phyloP scores from a whole-genome alignment of 441 rosid species.

The Mallotus japonicus region DNA sequence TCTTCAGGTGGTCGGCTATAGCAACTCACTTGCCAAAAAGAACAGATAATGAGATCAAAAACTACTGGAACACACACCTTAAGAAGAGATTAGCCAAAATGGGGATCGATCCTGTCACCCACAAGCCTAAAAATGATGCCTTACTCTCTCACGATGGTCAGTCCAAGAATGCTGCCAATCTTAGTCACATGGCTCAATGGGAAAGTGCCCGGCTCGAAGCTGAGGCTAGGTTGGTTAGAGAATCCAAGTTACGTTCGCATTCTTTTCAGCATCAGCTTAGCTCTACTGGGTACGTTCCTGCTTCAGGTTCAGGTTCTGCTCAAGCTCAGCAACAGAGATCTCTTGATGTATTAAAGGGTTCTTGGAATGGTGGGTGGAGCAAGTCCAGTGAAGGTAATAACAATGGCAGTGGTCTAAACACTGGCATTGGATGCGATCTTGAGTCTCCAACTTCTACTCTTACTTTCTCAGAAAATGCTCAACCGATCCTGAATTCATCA shows the following conservation, averaged over 20 bases:
- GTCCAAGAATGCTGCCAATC: slow-evolving; percentile 78
- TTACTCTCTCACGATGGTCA: slow-evolving; percentile 58
- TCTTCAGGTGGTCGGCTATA: slow-evolving; percentile 88
- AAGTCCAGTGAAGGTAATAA: slow-evolving; percentile 15
- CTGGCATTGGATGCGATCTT: slow-evolving; percentile 37
- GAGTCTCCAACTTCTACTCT: slow-evolving; percentile 89
- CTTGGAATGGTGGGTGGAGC: slow-evolving; percentile 28
- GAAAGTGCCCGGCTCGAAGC: slow-evolving; percentile 97
- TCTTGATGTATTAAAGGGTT: slow-evolving; percentile 22
- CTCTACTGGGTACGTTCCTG: slow-evolving; percentile 15
- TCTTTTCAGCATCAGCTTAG: slow-evolving; percentile 37
- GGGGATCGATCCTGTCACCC: slow-evolving; percentile 99
- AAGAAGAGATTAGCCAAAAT: slow-evolving; percentile 84
- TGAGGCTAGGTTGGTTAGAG: slow-evolving; percentile 86
- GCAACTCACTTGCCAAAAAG: slow-evolving; percentile 92
- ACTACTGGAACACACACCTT: slow-evolving; percentile 97
- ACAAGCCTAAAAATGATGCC: slow-evolving; percentile 83
- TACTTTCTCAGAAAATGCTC: slow-evolving; percentile 66
- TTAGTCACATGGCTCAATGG: slow-evolving; percentile 99
- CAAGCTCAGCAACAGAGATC: slow-evolving; percentile 20
- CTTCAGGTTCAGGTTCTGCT: slow-evolving; percentile 15
- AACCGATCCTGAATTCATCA: slow-evolving; percentile 26
- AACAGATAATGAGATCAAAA: slow-evolving; percentile 96
- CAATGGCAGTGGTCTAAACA: slow-evolving; percentile 19
- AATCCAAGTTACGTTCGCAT: slow-evolving; percentile 73